Conservation (phyloP, 1,284 basidiomycete species). For the Naganishia sp. region DNA sequence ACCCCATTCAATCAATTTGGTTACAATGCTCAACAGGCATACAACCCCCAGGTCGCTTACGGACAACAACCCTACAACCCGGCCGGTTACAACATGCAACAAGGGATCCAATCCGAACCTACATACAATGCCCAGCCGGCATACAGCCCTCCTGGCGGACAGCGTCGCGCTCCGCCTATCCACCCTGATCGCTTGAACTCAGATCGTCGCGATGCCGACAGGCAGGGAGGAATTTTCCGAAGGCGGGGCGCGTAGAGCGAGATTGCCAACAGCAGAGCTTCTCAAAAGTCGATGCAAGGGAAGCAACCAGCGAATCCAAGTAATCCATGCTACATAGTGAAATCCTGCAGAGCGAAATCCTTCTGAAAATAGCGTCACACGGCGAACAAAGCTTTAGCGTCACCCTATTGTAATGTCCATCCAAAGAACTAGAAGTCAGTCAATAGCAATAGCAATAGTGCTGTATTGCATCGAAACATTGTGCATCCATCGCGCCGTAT, state of each 20-base stretch:
- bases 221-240: not conserved
- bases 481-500: too few relatives aligned
- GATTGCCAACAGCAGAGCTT: too few relatives aligned
- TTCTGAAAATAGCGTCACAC: not conserved
- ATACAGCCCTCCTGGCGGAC: not conserved
- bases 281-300: too few relatives aligned
- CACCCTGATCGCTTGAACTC: constrained; percentile 9
- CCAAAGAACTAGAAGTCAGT: too few relatives aligned
- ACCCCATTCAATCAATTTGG: constrained; percentile 3
- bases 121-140: not conserved
- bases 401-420: too few relatives aligned
- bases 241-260: too few relatives aligned
- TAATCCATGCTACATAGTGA: too few relatives aligned
- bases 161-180: constrained; percentile 10
- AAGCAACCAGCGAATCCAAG: too few relatives aligned
- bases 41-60: constrained; percentile 6
- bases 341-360: not conserved
- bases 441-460: too few relatives aligned
- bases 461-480: too few relatives aligned
- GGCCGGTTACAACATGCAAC: constrained; percentile 6
- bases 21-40: constrained; percentile 4
- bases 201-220: not conserved
- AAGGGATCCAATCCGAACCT: not conserved
- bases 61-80: not conserved
- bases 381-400: too few relatives aligned